phyloP scores from a whole-genome alignment of 192 early-diverging fungal genomes.

The Cetraspora pellucida region DNA sequence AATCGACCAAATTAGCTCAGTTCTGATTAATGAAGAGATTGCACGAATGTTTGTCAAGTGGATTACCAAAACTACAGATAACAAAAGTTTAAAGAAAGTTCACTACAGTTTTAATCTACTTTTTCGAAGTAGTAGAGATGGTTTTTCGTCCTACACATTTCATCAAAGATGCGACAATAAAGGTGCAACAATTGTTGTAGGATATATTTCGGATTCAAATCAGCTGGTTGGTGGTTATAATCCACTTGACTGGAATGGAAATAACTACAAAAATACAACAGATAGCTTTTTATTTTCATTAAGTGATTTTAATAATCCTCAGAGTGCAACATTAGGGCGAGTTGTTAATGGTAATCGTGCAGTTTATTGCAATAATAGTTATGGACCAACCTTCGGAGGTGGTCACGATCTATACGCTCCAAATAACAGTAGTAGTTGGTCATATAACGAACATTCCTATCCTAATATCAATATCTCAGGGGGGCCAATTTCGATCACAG shows the following conservation, averaged over 20 bases:
- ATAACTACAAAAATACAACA: neutral
- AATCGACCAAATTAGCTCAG: too few species aligned
- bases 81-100: neutral
- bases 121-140: neutral
- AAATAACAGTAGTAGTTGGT: too few species aligned
- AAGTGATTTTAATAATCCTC: neutral
- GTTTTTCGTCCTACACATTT: neutral
- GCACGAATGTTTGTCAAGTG: neutral
- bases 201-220: neutral
- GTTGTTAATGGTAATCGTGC: too few species aligned
- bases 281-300: neutral
- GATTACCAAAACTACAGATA: neutral
- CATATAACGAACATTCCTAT: too few species aligned
- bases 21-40: neutral
- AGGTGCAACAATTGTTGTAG: neutral
- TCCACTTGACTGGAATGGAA: constrained; percentile 8
- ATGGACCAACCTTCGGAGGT: too few species aligned
- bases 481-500: too few species aligned
- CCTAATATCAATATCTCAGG: too few species aligned
- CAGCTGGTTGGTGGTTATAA: constrained; percentile 5
- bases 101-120: neutral
- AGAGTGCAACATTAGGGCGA: too few species aligned
- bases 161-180: neutral
- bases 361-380: too few species aligned
- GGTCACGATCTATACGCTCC: too few species aligned